These are phyloP conservation scores for Plantago major DNA, from an alignment of 257 asterid species.

Conservation along the genomic window DNA sequence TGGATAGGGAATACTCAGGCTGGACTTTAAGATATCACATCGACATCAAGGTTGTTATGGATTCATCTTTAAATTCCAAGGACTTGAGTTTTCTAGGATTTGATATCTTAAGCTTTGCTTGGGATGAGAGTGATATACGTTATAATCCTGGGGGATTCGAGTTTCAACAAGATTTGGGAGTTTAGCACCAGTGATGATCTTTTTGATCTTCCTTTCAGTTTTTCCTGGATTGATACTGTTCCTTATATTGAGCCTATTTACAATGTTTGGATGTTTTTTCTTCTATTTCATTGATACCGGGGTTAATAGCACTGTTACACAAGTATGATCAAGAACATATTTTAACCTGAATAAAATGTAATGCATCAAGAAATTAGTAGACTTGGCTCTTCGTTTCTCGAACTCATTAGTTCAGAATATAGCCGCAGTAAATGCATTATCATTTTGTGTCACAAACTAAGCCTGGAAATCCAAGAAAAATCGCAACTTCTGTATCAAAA, in stretches of 20 bases:
- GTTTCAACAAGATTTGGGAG: constrained; percentile 6
- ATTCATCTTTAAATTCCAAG: not conserved
- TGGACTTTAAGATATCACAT: constrained; percentile 25
- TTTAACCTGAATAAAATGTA: too few species aligned
- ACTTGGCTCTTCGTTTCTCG: too few species aligned
- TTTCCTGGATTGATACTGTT: not conserved
- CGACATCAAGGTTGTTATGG: constrained; percentile 11
- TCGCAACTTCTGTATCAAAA: constrained; percentile 69
- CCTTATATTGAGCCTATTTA: constrained; percentile 1
- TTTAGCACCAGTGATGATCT: not conserved
- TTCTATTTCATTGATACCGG: not conserved
- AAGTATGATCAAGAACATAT: too few species aligned
- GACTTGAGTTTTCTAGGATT: not conserved
- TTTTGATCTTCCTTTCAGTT: not conserved
- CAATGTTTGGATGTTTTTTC: not conserved
- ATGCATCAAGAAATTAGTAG: too few species aligned
- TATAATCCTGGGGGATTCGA: constrained; percentile 9
- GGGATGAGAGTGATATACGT: constrained; percentile 1
- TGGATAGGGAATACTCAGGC: constrained; percentile 25
- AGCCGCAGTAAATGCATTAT: too few species aligned
- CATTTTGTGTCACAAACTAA: not conserved
- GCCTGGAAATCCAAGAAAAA: constrained; percentile 78
- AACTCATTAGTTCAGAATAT: too few species aligned
- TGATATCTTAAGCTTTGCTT: constrained; percentile 5
- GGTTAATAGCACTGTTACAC: too few species aligned